phyloP scores from a whole-genome alignment of 805 yeast genomes.

The Candida ponderosae region DNA sequence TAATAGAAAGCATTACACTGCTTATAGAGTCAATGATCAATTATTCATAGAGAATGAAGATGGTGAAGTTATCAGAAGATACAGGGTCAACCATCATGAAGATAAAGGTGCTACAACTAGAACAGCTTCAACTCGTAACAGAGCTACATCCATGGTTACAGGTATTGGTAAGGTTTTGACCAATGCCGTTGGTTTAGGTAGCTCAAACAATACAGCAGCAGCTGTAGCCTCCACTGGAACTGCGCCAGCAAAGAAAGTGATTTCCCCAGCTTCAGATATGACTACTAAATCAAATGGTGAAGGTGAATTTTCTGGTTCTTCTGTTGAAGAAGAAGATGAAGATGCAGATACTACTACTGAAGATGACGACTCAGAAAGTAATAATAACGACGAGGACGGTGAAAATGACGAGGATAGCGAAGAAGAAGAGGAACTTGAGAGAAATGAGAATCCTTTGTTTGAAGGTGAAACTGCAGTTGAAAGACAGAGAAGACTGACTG shows the following conservation, averaged over 20 bases:
- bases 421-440: slow-evolving; percentile 11
- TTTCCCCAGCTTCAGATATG: not conserved
- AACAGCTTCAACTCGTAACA: not conserved
- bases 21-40: slow-evolving; percentile 72
- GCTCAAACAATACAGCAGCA: not conserved
- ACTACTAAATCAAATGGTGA: not conserved
- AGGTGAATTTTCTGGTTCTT: not conserved
- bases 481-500: slow-evolving; percentile 52
- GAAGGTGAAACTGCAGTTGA: slow-evolving; percentile 58
- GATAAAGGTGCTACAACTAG: slow-evolving; percentile 1
- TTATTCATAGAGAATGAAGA: slow-evolving; percentile 84
- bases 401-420: slow-evolving; percentile 13
- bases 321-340: slow-evolving; percentile 13
- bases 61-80: slow-evolving; percentile 85
- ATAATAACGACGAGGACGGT: slow-evolving; percentile 17
- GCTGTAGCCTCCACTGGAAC: slow-evolving; percentile 5
- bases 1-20: slow-evolving; percentile 34
- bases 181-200: slow-evolving; percentile 38
- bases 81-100: slow-evolving; percentile 57
- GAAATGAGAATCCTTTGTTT: slow-evolving; percentile 15
- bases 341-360: slow-evolving; percentile 12
- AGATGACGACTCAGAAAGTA: slow-evolving; percentile 12
- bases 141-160: slow-evolving; percentile 26
- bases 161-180: slow-evolving; percentile 37
- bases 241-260: not conserved